Evolutionary conservation across 768 basidiomycete genomes (phyloP), one percentile per base, ranked within the genome.

Genomic region (Sporobolomyces phaffii): DNA sequence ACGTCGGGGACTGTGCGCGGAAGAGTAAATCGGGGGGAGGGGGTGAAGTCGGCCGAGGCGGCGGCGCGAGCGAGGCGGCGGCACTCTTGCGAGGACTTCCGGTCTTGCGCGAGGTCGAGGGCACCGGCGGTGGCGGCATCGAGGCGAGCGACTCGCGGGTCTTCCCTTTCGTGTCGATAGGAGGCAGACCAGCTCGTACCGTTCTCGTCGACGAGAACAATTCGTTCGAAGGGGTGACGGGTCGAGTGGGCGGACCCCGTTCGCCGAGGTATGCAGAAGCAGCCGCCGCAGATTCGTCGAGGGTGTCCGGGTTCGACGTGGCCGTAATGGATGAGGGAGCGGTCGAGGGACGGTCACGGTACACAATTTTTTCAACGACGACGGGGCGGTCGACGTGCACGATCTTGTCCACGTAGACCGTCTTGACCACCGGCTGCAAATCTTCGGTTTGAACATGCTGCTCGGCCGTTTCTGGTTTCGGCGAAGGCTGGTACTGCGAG

Each of bases 11-110:
- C 24, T 74, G 72, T 2, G 93, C 91, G 18, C 93, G 88, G 74
- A 90, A 87, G 67, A 96, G 86, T 75, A 96, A 87, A 62, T 97
- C 92, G 22, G 87, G 81, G 22, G 92, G 94, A 8, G 92, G 93
- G 2, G 94, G 93, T 0, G 94, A 97, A 5, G 86, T 87, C 0
- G 94, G 94, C 48, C 93, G 82, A 48, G 48, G 58, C n/a, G 69
- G 69, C 85, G 22, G 57, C 18, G 38, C 56, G 17, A 51, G n/a
- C 8, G 58, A 56, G 28, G 47, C 45, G 43, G 49, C 45, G 4
- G 33, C 60, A 48, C 62, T 62, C 70, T 65, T 67, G 50, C 70
- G 58, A 7, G 63, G 60, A 14, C 60, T 61, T 34, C 24, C 31
- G 11, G 1, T 5, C 50, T 62, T 68, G 38, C 61, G 64, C 1